Evolutionary conservation across 2,329 filamentous ascomycete genomes (phyloP).

Genomic region (Aspergillus eucalypticola): DNA sequence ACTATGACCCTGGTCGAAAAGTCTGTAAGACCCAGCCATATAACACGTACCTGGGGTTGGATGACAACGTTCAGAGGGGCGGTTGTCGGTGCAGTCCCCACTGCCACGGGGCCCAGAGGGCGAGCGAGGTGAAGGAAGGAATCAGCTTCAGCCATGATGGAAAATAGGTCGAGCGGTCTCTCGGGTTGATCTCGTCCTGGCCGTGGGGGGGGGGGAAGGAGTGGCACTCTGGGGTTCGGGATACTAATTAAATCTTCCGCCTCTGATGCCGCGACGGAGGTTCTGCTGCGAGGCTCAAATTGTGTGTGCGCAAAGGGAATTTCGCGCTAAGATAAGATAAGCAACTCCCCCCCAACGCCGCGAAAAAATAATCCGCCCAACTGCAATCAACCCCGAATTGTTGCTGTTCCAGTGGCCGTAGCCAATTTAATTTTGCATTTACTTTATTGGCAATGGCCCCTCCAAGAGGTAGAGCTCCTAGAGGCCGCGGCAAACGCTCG

Average conservation of each 20-base stretch:
- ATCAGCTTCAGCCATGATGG: constrained; percentile 79
- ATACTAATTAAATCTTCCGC: constrained; percentile 33
- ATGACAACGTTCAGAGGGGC: constrained; percentile 91
- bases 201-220: constrained; percentile 22
- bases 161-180: constrained; percentile 19
- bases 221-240: constrained; percentile 25
- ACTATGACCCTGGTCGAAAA: constrained; percentile 4
- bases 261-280: constrained; percentile 23
- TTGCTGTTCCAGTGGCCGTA: neutral
- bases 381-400: neutral
- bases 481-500: constrained; percentile 32
- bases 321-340: constrained; percentile 54
- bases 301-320: constrained; percentile 46
- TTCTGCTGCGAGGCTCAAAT: constrained; percentile 36
- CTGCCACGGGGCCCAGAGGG: constrained; percentile 78
- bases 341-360: constrained; percentile 16
- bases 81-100: constrained; percentile 80
- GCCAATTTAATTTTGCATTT: neutral
- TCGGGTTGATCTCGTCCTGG: constrained; percentile 30
- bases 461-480: constrained; percentile 28
- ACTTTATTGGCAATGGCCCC: constrained; percentile 28
- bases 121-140: constrained; percentile 93
- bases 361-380: constrained; percentile 10
- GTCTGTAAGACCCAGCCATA: neutral
- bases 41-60: constrained; percentile 80